Conservation (phyloP, 495 filamentous ascomycete genomes). For the Rhypophila decipiens region DNA sequence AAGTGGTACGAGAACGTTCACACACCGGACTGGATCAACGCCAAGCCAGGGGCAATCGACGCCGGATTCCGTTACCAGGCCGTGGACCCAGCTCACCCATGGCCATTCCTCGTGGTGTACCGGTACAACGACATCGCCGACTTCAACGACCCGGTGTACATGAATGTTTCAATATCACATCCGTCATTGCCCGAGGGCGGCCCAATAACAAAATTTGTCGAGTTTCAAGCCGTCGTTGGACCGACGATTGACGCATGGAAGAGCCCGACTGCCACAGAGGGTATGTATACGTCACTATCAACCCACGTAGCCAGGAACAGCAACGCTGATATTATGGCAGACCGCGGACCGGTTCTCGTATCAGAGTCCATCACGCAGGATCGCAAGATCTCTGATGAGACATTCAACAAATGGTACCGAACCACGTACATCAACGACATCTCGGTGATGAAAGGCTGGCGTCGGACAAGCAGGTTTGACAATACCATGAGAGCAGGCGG, state of each 20-base stretch:
- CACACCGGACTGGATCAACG: conserved; percentile 22
- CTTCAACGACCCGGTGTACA: conserved; percentile 10
- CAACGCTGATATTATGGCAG: background rate
- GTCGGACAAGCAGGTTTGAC: background rate
- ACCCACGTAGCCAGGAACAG: background rate
- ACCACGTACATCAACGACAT: background rate
- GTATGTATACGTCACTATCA: background rate
- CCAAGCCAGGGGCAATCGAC: conserved; percentile 15
- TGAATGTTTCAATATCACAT: conserved; percentile 9
- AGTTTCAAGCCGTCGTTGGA: conserved; percentile 7
- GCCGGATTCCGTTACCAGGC: conserved; percentile 15
- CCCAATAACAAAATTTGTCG: conserved; percentile 11
- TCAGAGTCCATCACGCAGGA: background rate
- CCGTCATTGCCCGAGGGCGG: conserved; percentile 16
- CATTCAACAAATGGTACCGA: background rate
- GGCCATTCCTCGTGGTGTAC: conserved; percentile 17
- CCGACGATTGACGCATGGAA: conserved; percentile 14
- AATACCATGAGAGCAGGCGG: too few species aligned
- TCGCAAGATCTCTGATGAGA: too few species aligned
- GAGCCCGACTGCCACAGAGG: conserved; percentile 2
- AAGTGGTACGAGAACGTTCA: conserved; percentile 18
- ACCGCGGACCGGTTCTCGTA: background rate
- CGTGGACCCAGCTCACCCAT: background rate
- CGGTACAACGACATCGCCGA: conserved; percentile 15
- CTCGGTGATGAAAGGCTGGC: background rate